These are phyloP conservation scores for Capsicum chinense DNA, from an alignment of 257 asterid genomes.

Conservation along the genomic window DNA sequence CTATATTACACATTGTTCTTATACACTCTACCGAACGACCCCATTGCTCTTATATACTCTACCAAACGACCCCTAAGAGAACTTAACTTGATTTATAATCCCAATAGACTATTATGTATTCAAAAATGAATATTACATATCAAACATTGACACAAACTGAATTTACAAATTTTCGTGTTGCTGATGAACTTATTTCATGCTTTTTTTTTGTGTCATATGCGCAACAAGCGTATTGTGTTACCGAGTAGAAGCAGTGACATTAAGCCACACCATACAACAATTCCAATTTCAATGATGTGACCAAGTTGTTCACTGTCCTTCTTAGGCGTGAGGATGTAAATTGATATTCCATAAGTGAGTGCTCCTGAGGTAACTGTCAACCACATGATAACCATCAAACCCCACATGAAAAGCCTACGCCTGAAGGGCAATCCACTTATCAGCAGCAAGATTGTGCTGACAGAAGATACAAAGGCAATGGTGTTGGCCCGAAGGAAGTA, in stretches of 20 bases:
- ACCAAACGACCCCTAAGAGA: background rate
- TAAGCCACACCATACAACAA: conserved; percentile 47
- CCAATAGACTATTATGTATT: background rate
- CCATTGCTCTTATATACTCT: too few species aligned
- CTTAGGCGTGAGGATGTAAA: conserved; percentile 44
- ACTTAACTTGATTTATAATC: background rate
- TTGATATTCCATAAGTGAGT: conserved; percentile 45
- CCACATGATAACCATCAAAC: conserved; percentile 68
- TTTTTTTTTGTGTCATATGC: conserved; percentile 39
- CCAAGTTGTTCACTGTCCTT: conserved; percentile 33
- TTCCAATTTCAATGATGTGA: conserved; percentile 32
- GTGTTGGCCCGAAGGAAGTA: conserved; percentile 49
- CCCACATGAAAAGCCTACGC: conserved; percentile 47
- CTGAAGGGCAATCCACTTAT: conserved; percentile 61
- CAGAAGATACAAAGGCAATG: conserved; percentile 55
- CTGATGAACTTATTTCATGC: conserved; percentile 32
- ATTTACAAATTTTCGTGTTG: conserved; percentile 20
- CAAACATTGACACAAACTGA: background rate
- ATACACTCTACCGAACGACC: too few species aligned
- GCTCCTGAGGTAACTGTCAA: conserved; percentile 47
- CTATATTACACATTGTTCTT: too few species aligned
- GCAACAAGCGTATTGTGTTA: conserved; percentile 44
- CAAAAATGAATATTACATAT: background rate
- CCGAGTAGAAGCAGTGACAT: conserved; percentile 51
- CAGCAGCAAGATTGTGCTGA: conserved; percentile 57